These are phyloP conservation scores for Fusarium humuli DNA, from an alignment of 2,329 filamentous ascomycete species.

Conservation along the genomic window DNA sequence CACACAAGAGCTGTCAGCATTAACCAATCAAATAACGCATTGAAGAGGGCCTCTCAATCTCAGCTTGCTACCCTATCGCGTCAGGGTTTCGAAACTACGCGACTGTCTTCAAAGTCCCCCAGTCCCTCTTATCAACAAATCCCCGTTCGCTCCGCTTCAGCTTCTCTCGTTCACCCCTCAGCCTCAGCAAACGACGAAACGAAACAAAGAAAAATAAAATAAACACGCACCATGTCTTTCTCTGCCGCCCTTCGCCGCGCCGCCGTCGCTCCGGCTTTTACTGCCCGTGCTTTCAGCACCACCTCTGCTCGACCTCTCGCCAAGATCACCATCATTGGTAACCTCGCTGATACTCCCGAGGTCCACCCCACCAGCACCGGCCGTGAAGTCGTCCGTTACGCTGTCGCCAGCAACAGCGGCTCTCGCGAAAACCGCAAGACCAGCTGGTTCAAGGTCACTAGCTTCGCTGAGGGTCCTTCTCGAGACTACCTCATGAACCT, in stretches of 20 bases:
- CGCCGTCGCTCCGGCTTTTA: conserved; percentile 59
- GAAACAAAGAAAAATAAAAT: background rate
- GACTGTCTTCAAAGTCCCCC: conserved; percentile 26
- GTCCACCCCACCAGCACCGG: conserved; percentile 75
- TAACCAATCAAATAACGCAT: conserved; percentile 28
- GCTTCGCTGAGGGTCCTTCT: conserved; percentile 77
- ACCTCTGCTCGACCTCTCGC: conserved; percentile 74
- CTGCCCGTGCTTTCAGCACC: conserved; percentile 80
- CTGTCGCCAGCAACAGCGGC: conserved; percentile 77
- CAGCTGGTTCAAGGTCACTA: conserved; percentile 86
- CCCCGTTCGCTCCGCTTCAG: conserved; percentile 7
- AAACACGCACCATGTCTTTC: conserved; percentile 56
- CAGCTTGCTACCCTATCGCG: conserved; percentile 36
- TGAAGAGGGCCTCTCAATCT: conserved; percentile 27
- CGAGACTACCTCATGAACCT: conserved; percentile 79
- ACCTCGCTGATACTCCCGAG: conserved; percentile 84
- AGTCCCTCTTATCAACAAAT: conserved; percentile 20
- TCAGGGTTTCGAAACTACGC: conserved; percentile 34
- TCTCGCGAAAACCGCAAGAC: conserved; percentile 76
- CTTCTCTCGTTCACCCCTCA: conserved; percentile 8
- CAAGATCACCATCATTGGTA: conserved; percentile 87
- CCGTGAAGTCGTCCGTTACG: conserved; percentile 80
- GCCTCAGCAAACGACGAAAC: conserved; percentile 6
- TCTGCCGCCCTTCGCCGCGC: conserved; percentile 66
- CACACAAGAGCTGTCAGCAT: background rate